Conservation (phyloP, 2,329 filamentous ascomycete genomes). For the Alternaria sp. region DNA sequence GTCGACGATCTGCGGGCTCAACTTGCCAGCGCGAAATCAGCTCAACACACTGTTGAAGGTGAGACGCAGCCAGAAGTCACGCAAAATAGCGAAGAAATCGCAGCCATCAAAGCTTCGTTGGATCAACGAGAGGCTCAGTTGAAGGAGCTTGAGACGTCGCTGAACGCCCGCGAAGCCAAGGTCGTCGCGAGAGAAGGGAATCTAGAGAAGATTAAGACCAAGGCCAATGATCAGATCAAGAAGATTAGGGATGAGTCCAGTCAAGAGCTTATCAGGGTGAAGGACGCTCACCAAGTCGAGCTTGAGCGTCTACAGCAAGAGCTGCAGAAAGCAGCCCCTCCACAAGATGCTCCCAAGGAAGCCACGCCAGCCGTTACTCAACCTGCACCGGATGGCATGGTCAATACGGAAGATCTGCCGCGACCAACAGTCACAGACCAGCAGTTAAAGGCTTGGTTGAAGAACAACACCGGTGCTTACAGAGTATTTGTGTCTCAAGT, state of each 20-base stretch:
- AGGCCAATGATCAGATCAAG: slow-evolving; percentile 73
- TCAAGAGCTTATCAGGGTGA: slow-evolving; percentile 53
- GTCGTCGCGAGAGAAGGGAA: slow-evolving; percentile 36
- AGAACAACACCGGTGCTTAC: slow-evolving; percentile 11
- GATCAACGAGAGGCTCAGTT: slow-evolving; percentile 38
- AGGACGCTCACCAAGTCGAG: slow-evolving; percentile 50
- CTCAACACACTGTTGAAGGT: slow-evolving; percentile 3
- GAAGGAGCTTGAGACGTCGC: slow-evolving; percentile 54
- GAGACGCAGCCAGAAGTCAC: slow-evolving; percentile 50
- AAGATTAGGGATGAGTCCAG: slow-evolving; percentile 43
- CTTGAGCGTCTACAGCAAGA: slow-evolving; percentile 41
- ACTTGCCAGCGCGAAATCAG: slow-evolving; percentile 35
- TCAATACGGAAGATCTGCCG: slow-evolving; percentile 37
- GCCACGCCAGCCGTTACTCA: slow-evolving; percentile 2
- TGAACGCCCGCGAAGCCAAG: slow-evolving; percentile 45
- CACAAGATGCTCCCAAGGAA: slow-evolving; percentile 15
- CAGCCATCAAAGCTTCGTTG: slow-evolving; percentile 45
- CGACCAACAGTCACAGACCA: slow-evolving; percentile 19
- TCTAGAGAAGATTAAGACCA: slow-evolving; percentile 52
- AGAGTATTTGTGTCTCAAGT: slow-evolving; percentile 19
- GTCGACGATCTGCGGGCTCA: slow-evolving; percentile 55
- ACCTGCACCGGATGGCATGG: slow-evolving; percentile 14
- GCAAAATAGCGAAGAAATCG: slow-evolving; percentile 58
- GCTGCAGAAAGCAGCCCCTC: not conserved
- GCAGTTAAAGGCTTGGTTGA: slow-evolving; percentile 20